phyloP scores from a whole-genome alignment of 768 basidiomycete genomes.

The Leccinellum luteum region DNA sequence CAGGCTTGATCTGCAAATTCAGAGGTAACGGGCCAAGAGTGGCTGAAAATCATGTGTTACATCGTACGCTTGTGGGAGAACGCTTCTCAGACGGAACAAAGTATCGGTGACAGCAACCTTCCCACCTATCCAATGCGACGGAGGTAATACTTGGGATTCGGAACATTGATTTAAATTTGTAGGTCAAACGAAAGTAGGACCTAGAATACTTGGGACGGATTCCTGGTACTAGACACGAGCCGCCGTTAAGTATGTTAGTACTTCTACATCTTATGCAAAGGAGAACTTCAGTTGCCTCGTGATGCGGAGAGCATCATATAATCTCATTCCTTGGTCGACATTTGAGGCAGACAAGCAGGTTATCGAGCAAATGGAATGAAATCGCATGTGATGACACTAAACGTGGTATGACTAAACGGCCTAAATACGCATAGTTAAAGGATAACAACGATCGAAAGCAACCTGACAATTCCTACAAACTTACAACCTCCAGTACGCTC shows the following conservation, averaged over 20 bases:
- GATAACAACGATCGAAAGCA: background rate
- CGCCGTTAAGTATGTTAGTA: background rate
- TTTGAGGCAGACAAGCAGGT: no score
- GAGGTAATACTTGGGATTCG: background rate
- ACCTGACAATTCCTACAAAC: constrained; percentile 6
- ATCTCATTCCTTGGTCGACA: no score
- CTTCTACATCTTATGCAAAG: background rate
- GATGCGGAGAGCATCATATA: no score
- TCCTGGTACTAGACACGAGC: background rate
- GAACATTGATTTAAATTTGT: background rate
- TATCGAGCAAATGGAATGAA: background rate
- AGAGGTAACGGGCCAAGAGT: constrained; percentile 2
- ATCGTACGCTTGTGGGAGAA: constrained; percentile 10
- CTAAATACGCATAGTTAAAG: constrained; percentile 29
- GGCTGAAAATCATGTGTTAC: constrained; percentile 12
- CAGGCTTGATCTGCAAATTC: constrained; percentile 8
- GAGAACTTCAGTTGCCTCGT: constrained; percentile 4
- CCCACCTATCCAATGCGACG: constrained; percentile 6
- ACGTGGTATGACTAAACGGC: background rate
- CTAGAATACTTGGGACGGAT: no score
- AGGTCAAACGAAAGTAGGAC: constrained; percentile 17
- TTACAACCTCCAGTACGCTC: constrained; percentile 14
- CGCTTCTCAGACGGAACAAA: constrained; percentile 8
- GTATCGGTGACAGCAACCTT: constrained; percentile 3
- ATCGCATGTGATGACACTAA: constrained; percentile 1